phyloP scores from a whole-genome alignment of 1,284 basidiomycete genomes.

The Polyporus tsugae region DNA sequence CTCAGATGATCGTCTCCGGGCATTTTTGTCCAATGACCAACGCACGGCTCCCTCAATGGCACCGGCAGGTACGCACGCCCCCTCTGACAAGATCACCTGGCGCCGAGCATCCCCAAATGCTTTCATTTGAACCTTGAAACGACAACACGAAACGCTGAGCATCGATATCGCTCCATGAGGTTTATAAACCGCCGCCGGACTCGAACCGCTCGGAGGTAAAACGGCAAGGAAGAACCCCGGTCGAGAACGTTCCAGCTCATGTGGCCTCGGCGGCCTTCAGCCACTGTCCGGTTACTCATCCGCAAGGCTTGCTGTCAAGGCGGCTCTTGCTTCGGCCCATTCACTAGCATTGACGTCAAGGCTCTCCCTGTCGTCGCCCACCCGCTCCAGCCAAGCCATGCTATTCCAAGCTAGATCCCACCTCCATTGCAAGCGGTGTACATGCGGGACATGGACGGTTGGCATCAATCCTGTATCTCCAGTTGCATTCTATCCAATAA shows the following conservation, averaged over 20 bases:
- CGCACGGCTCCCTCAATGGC: conserved; percentile 14
- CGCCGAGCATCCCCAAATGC: conserved; percentile 17
- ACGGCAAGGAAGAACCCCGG: conserved; percentile 21
- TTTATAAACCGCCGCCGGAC: conserved; percentile 5
- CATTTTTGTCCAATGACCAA: conserved; percentile 31
- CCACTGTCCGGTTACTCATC: conserved; percentile 24
- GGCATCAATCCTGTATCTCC: conserved; percentile 4
- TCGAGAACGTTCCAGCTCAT: conserved; percentile 20
- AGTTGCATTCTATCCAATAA: background rate
- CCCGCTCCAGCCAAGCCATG: conserved; percentile 14
- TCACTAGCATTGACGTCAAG: conserved; percentile 28
- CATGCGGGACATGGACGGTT: background rate
- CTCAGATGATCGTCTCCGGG: conserved; percentile 32
- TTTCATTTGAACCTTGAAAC: conserved; percentile 15
- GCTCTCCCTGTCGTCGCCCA: conserved; percentile 13
- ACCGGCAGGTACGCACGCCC: conserved; percentile 19
- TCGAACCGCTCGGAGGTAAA: conserved; percentile 19
- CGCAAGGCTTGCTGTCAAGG: conserved; percentile 17
- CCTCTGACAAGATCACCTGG: conserved; percentile 27
- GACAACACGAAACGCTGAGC: conserved; percentile 23
- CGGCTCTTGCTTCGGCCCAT: conserved; percentile 24
- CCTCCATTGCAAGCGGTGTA: background rate
- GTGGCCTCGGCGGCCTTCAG: conserved; percentile 19
- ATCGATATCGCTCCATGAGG: conserved; percentile 10
- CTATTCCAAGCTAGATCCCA: conserved; percentile 19